Evolutionary conservation across 345 rosid genomes (phyloP).

Genomic region (Pistacia atlantica): DNA sequence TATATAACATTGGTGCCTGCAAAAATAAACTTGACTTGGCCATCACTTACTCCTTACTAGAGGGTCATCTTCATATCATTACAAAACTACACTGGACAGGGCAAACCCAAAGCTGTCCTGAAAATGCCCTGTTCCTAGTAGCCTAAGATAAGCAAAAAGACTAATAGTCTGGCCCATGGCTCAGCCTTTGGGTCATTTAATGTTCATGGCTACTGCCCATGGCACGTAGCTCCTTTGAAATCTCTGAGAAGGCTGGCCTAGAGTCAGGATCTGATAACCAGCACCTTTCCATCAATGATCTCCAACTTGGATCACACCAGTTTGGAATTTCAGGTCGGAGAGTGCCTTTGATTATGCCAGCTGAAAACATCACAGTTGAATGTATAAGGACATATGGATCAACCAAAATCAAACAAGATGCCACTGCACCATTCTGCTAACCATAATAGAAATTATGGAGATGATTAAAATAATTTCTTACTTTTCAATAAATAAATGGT

Average conservation of each 20-base stretch:
- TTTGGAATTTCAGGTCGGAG: constrained; percentile 43
- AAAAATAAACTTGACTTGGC: constrained; percentile 5
- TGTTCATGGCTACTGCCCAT: constrained; percentile 42
- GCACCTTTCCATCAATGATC: constrained; percentile 55
- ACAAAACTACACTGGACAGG: not conserved
- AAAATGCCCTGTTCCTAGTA: constrained; percentile 4
- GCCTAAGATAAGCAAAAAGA: not conserved
- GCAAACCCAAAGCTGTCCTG: constrained; percentile 20
- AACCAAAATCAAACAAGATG: not conserved
- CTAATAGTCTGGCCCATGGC: not conserved
- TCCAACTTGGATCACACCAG: constrained; percentile 50
- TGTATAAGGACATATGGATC: not conserved
- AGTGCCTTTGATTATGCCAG: constrained; percentile 37
- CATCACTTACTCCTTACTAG: not conserved
- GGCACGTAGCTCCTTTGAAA: constrained; percentile 40
- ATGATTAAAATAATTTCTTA: not conserved
- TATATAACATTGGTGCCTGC: not conserved
- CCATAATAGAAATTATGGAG: not conserved
- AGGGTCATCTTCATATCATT: not conserved
- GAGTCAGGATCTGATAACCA: constrained; percentile 44
- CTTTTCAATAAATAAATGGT: not conserved
- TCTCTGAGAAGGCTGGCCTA: constrained; percentile 51
- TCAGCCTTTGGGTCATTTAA: constrained; percentile 20
- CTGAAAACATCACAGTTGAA: constrained; percentile 26
- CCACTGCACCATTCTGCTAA: not conserved